A percentile compares a stretch with the other conserved stretches of the same genome.
phyloP scores from a whole-genome alignment of 495 filamentous ascomycete species.

The Trichoderma orchidacearum region DNA sequence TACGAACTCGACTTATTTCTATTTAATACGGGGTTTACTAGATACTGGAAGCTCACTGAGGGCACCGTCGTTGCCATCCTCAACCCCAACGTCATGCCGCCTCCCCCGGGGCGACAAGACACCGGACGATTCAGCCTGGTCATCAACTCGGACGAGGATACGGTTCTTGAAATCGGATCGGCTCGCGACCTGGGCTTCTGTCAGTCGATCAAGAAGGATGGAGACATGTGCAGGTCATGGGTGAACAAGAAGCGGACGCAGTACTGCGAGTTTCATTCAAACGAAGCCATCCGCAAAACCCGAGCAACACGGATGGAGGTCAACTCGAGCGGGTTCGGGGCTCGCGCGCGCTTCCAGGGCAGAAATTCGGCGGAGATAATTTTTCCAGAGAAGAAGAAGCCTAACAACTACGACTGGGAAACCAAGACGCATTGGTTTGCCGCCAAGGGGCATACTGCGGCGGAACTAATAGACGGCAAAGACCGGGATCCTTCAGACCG shows the following conservation, averaged over 20 bases:
- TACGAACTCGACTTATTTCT: slow-evolving; percentile 88
- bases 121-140: slow-evolving; percentile 74
- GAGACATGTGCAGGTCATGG: slow-evolving; percentile 68
- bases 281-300: slow-evolving; percentile 58
- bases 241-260: slow-evolving; percentile 77
- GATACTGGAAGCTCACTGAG: slow-evolving; percentile 77
- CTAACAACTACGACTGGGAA: slow-evolving; percentile 43
- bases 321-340: slow-evolving; percentile 41
- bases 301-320: slow-evolving; percentile 67
- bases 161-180: slow-evolving; percentile 75
- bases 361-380: slow-evolving; percentile 15
- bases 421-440: slow-evolving; percentile 49
- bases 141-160: slow-evolving; percentile 72
- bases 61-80: slow-evolving; percentile 85
- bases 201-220: slow-evolving; percentile 71
- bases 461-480: slow-evolving; percentile 54
- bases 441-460: slow-evolving; percentile 33
- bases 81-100: slow-evolving; percentile 87
- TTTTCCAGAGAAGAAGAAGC: neutral
- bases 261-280: slow-evolving; percentile 87
- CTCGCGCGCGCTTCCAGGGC: slow-evolving; percentile 13
- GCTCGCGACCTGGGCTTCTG: slow-evolving; percentile 83
- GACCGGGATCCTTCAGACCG: slow-evolving; percentile 36
- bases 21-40: slow-evolving; percentile 79
- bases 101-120: slow-evolving; percentile 52